phyloP scores from a whole-genome alignment of 2,329 filamentous ascomycete genomes.

The Nigrospora osmanthi region DNA sequence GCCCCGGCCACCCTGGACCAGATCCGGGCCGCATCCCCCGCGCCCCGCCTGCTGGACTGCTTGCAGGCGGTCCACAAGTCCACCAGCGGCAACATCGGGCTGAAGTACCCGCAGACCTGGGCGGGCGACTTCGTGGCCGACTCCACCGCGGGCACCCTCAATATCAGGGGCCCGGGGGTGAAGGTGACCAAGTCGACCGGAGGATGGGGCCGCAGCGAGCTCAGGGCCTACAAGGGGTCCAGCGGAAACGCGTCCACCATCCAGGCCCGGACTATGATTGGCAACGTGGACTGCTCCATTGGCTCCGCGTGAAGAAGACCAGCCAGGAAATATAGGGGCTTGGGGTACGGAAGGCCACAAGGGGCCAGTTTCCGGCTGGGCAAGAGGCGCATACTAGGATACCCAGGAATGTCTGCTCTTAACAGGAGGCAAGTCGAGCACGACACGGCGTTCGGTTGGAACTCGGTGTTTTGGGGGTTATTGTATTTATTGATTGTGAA shows the following conservation, averaged over 20 bases:
- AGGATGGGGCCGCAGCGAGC: slow-evolving; percentile 23
- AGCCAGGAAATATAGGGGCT: too few relatives aligned
- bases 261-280: slow-evolving; percentile 20
- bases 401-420: too few relatives aligned
- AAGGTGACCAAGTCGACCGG: slow-evolving; percentile 22
- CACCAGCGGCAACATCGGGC: slow-evolving; percentile 32
- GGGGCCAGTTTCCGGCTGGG: too few relatives aligned
- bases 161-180: slow-evolving; percentile 33
- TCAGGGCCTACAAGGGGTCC: slow-evolving; percentile 32
- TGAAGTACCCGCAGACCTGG: slow-evolving; percentile 42
- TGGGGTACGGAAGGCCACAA: too few relatives aligned
- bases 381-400: too few relatives aligned
- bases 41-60: slow-evolving; percentile 19
- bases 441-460: too few relatives aligned
- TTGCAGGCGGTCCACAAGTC: slow-evolving; percentile 34
- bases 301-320: slow-evolving; percentile 9
- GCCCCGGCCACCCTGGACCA: not conserved
- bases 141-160: slow-evolving; percentile 31
- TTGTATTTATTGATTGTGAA: too few relatives aligned
- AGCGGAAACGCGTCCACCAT: slow-evolving; percentile 23
- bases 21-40: not conserved
- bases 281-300: slow-evolving; percentile 16
- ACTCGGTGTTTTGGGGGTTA: too few relatives aligned
- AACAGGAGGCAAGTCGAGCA: too few relatives aligned
- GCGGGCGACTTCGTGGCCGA: slow-evolving; percentile 33